Conservation (phyloP, 331 rosid species). For the Rhamnella rubrinervis region DNA sequence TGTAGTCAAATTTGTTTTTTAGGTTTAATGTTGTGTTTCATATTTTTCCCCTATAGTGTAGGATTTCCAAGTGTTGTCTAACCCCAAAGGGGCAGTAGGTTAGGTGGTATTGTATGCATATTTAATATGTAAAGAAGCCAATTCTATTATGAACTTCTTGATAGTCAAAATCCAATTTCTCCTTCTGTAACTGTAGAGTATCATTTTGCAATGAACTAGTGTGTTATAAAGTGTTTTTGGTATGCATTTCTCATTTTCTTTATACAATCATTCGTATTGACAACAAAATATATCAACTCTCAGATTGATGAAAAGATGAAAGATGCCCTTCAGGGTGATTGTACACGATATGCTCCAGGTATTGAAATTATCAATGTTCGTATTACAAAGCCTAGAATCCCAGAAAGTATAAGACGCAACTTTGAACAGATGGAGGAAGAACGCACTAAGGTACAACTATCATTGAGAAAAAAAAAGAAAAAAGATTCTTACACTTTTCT, state of each 20-base stretch:
- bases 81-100: not conserved
- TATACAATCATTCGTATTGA: not conserved
- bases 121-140: not conserved
- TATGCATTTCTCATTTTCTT: not conserved
- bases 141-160: not conserved
- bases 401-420: conserved; percentile 63
- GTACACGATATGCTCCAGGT: conserved; percentile 89
- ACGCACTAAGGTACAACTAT: conserved; percentile 74
- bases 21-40: too few species aligned
- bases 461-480: conserved; percentile 10
- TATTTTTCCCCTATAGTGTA: not conserved
- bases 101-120: not conserved
- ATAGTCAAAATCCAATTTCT: not conserved
- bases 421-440: conserved; percentile 94
- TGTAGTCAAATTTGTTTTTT: not conserved
- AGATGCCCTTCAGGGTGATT: conserved; percentile 89
- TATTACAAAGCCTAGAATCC: conserved; percentile 87
- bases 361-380: conserved; percentile 86
- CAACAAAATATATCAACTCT: not conserved
- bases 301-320: conserved; percentile 95
- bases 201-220: not conserved
- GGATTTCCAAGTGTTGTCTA: not conserved
- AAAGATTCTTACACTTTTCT: not conserved
- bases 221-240: not conserved
- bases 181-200: not conserved